A percentile compares a stretch with the other conserved stretches of the same genome.
These are phyloP conservation scores for Trametes coccinea DNA, from an alignment of 768 basidiomycete genomes.

Conservation along the genomic window DNA sequence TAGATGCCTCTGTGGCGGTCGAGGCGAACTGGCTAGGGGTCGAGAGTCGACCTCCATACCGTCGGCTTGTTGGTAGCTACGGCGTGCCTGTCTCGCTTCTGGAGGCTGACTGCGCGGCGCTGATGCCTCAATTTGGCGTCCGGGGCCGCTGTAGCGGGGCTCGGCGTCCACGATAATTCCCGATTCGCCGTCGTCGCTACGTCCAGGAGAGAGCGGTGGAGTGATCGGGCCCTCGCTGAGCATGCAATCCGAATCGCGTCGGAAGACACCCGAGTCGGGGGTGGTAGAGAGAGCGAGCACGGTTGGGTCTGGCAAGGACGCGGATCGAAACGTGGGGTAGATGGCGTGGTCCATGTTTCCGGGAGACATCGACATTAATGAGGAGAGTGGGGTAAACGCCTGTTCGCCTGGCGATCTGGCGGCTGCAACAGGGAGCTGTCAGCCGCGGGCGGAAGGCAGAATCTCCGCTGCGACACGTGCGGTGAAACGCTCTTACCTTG, in stretches of 20 bases:
- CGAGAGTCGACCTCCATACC: conserved; percentile 29
- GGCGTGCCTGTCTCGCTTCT: conserved; percentile 9
- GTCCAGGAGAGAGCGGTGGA: conserved; percentile 65
- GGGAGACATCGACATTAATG: conserved; percentile 21
- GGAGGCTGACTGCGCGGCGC: conserved; percentile 1
- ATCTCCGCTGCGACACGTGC: conserved; percentile 21
- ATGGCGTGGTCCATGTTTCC: conserved; percentile 25
- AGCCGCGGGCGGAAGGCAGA: conserved; percentile 17
- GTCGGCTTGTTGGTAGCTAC: conserved; percentile 21
- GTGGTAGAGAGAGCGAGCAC: conserved; percentile 18
- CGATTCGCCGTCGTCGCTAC: conserved; percentile 42
- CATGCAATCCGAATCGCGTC: conserved; percentile 44
- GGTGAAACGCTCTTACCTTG: conserved; percentile 23
- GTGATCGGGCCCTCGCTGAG: conserved; percentile 64
- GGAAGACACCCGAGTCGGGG: conserved; percentile 24
- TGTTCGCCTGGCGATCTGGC: conserved; percentile 24
- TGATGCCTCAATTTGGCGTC: conserved; percentile 17
- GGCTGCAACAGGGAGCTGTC: conserved; percentile 22
- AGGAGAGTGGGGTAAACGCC: conserved; percentile 23
- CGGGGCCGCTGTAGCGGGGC: conserved; percentile 38
- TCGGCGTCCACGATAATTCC: conserved; percentile 42
- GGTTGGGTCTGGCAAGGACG: conserved; percentile 29
- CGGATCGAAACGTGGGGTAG: conserved; percentile 30
- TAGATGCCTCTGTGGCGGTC: conserved; percentile 56
- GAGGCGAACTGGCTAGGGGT: conserved; percentile 18